Evolutionary conservation across 2,329 filamentous ascomycete genomes (phyloP), one percentile per base, ranked within the genome.

Genomic region (Mycocentrospora acerina): DNA sequence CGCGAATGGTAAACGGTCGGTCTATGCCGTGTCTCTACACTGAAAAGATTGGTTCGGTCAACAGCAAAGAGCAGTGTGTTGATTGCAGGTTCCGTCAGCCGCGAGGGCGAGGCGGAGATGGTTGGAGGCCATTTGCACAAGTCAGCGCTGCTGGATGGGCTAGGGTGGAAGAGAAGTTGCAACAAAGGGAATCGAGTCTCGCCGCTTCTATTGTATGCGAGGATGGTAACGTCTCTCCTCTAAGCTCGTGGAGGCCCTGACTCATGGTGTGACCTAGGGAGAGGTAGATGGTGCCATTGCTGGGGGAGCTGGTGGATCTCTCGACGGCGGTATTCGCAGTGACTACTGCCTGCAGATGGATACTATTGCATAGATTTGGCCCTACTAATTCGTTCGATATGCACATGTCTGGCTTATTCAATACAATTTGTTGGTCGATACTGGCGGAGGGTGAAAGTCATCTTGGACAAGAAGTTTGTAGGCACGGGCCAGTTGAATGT

Each of bases 41-140:
- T 4, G 53, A 59, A 32, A 51, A 39, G 26, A 48, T 60, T n/a
- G 55, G 58, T 3, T 46, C 55, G 3, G 35, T 42, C 11, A 59
- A 57, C 32, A 56, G 53, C 18, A 48, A 37, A 15, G 51, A 54
- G 5, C 15, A 24, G 1, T 62, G 58, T 30, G 29, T 28, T 7
- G 40, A 45, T 5, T 64, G 59, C 40, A 52, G 35, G 13, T 51
- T 44, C 30, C 46, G 48, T 7, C 17, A 37, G 29, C 36, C 45
- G 4, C 25, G 15, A 24, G 52, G 52, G 25, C 18, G 36, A 16
- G 19, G 19, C 9, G 19, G 19, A 22, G 19, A 22, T 22, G 40
- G 32, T 17, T 58, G 49, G 48, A 49, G 40, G 29, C 52, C 52
- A 4, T 57, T 62, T 22, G 45, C 48, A 16, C 19, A 42, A n/a